Evolutionary conservation across 2,329 filamentous ascomycete species (phyloP), one percentile per base, ranked within the genome.

Genomic region (Aspergillus pseudoglaucus): DNA sequence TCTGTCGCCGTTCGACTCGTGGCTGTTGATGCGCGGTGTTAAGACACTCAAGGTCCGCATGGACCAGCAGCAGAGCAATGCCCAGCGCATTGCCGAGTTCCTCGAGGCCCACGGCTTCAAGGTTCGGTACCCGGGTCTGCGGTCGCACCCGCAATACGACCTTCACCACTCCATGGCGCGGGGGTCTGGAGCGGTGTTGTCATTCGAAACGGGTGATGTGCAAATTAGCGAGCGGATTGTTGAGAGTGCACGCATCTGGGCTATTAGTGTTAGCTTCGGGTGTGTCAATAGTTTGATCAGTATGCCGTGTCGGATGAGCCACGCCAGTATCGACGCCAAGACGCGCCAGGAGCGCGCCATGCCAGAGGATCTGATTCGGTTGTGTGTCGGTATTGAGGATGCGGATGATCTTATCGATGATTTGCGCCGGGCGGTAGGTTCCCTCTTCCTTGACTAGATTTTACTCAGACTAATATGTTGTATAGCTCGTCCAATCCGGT

Each of bases 291-390:
- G 88, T 66, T 75, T 98, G 67, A 98, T 98, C 70, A 96, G 90
- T 74, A 96, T 98, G 91, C 91, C 93, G 7, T 98, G 93, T 73
- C 90, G 91, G 62, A 98, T 98, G 94, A 97, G 91, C 71, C 93
- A 98, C 71, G 93, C 93, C 35, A 95, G 89, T 65, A 98, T 98
- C 63, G 93, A 97, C 65, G 88, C 90, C 50, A 95, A 95, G 75
- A 97, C 90, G 45, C 79, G 93, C 58, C 78, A 82, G 60, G 90
- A 95, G 72, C 81, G 90, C 54, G 85, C 91, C 55, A 87, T 98
- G 83, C 93, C 93, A 9, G 93, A 98, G 71, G 93, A 98, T 67
- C 86, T 98, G 51, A 97, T 98, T 60, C 81, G 93, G 47, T 72
- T 98, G 47, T 98, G 93, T 64, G 90, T 98, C 40, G 93, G 93